Evolutionary conservation across 805 yeast genomes (phyloP).

Genomic region (Hanseniaspora nectarophila): DNA sequence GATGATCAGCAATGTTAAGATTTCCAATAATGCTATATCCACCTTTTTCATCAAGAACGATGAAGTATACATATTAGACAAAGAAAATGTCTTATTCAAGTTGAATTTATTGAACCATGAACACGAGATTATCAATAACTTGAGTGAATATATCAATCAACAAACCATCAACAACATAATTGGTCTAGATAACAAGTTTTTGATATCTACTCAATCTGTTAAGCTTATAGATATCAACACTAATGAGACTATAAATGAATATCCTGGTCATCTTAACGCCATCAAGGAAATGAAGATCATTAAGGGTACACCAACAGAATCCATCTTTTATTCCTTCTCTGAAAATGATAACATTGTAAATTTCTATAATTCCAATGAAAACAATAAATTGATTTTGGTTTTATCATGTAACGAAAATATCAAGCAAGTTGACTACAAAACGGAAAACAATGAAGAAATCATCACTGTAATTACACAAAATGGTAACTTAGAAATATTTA

Average conservation of each 20-base stretch:
- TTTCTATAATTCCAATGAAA: constrained; percentile 35
- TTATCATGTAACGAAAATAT: constrained; percentile 63
- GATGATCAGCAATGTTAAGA: constrained; percentile 31
- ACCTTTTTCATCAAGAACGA: constrained; percentile 14
- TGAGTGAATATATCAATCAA: constrained; percentile 19
- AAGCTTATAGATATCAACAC: constrained; percentile 30
- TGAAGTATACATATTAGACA: constrained; percentile 46
- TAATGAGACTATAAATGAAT: constrained; percentile 36
- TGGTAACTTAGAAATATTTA: constrained; percentile 63
- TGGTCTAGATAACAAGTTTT: not conserved
- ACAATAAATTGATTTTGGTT: constrained; percentile 38
- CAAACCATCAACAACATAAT: constrained; percentile 24
- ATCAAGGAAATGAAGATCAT: constrained; percentile 28
- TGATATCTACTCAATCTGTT: constrained; percentile 10
- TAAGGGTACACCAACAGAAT: not conserved
- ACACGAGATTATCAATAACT: constrained; percentile 33
- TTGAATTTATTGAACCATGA: constrained; percentile 45
- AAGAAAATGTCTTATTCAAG: constrained; percentile 45
- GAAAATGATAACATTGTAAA: constrained; percentile 72
- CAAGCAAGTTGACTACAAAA: constrained; percentile 31
- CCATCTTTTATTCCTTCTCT: constrained; percentile 60
- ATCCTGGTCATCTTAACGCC: constrained; percentile 70
- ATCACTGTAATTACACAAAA: constrained; percentile 42
- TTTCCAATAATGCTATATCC: constrained; percentile 24
- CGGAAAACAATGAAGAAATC: constrained; percentile 17